Base-by-base conservation (phyloP, 768 basidiomycete genomes). In the Kwoniella heveanensis region DNA sequence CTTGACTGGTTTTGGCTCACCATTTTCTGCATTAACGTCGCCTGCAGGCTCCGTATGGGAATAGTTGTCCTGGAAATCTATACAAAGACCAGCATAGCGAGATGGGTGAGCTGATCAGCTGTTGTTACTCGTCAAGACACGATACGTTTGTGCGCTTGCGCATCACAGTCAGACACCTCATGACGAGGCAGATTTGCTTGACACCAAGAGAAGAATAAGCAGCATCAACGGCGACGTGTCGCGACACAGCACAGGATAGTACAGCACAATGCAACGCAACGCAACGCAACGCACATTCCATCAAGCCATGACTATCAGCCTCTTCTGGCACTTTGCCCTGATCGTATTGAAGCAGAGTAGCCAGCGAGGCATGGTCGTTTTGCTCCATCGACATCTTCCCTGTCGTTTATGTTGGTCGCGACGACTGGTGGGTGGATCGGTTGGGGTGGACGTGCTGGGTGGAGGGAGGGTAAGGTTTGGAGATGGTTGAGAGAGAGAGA, bases 21-120 rank as follows among this genome's bases (percentile, higher is more conserved):
- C 48, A 13, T 60, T 50, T n/a, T 53, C 36, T 8, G 22, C 29
- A 6, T 13, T 25, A 15, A 58, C 48, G 7, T 58, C 57, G 2
- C 59, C 59, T n/a, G 26, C 27, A 10, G 59, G 24, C 6, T 62
- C 61, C 12, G 50, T 26, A n/a, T 62, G 48, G 22, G 32, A 26
- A 25, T 55, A 56, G 24, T 62, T 54, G 21, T 62, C 54, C 13
- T 55, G n/a, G 27, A 62, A 24, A 32, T 62, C 61, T 57, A 47
- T 57, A 47, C 22, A 44, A 19, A 19, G 4, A 44, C 17, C 17
- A 44, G 39, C 19, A 44, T 7, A 17, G 39, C n/a, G n/a, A n/a
- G n/a, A n/a, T n/a, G n/a, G n/a, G n/a, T n/a, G n/a, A n/a, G n/a
- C n/a, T n/a, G n/a, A n/a, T n/a, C n/a, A n/a, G n/a, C n/a, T n/a